Base-by-base conservation (phyloP, 2,329 filamentous ascomycete species). In the Neocatenulostroma microsporum region DNA sequence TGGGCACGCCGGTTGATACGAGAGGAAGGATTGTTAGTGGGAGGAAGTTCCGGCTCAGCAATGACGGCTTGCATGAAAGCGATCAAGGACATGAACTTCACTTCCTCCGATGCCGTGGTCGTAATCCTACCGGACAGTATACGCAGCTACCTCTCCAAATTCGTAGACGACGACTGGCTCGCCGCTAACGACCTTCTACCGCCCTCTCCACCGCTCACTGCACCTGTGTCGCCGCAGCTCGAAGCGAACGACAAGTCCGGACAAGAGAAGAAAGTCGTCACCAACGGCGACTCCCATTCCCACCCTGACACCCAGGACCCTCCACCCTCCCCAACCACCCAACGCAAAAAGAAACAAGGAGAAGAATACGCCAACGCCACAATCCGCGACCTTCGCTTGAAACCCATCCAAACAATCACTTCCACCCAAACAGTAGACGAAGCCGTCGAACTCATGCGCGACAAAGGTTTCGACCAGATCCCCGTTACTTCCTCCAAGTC, bases 131-230 rank as follows among this genome's bases (percentile, higher is more conserved):
- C 91, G 1, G 91, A 98, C 62, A 94, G 87, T 67, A 96, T 98
- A 58, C 77, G 91, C 56, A 95, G 86, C 64, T 98, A 98, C 62
- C 78, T 98, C 18, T 89, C 83, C 68, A 98, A 98, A 75, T 98
- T 98, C 60, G 87, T 87, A 48, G 91, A 98, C 60, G 93, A 98
- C 58, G 91, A 96, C 69, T 98, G 91, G 93, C 80, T 98, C 38
- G 88, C 87, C 10, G 91, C 91, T 46, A 98, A 98, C 66, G 82
- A 89, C 59, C 84, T 98, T 17, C 74, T 96, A 18, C 77, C 84
- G 25, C 72, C 66, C 46, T 76, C 68, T 35, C 74, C 67, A 43
- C 69, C 58, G 33, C 61, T 59, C 36, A 68, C 62, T 30, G 59
- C 54, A 17, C 61, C 58, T 41, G 55, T 42, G 3, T 40, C 40